A percentile compares a stretch with the other conserved stretches of the same genome.
Evolutionary conservation across 805 yeast genomes (phyloP).

Genomic region (Zygoascus bituminiphila): DNA sequence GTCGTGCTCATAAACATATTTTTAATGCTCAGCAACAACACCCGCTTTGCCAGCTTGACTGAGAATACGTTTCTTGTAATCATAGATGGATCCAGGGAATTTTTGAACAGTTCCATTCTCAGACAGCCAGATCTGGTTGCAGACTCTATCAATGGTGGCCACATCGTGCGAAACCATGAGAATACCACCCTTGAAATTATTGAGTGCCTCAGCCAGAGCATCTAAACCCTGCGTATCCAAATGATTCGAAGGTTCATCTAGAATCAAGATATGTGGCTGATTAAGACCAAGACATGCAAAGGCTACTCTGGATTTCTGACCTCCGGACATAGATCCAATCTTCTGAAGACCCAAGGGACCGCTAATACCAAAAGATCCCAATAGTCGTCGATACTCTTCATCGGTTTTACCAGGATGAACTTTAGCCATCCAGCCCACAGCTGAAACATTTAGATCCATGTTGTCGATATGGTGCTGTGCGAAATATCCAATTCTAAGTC

Average conservation of each 20-base stretch:
- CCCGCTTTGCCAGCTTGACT: conserved; percentile 73
- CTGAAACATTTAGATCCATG: conserved; percentile 80
- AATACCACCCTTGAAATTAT: conserved; percentile 87
- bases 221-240: conserved; percentile 97
- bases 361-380: conserved; percentile 95
- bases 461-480: conserved; percentile 98
- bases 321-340: conserved; percentile 87
- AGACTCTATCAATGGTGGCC: conserved; percentile 74
- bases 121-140: conserved; percentile 93
- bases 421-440: conserved; percentile 90
- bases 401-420: conserved; percentile 89
- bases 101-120: conserved; percentile 74
- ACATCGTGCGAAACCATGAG: conserved; percentile 98
- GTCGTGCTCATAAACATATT: not conserved
- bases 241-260: conserved; percentile 98
- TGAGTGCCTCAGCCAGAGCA: conserved; percentile 85
- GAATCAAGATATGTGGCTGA: conserved; percentile 82
- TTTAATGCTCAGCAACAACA: conserved; percentile 77
- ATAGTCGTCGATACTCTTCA: conserved; percentile 92
- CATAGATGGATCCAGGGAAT: conserved; percentile 76
- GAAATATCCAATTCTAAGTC: conserved; percentile 90
- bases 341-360: conserved; percentile 90
- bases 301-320: conserved; percentile 97
- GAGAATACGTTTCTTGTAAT: conserved; percentile 82
- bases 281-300: conserved; percentile 89